These are phyloP conservation scores for Penicillium lividum DNA, from an alignment of 495 filamentous ascomycete genomes.

Conservation along the genomic window DNA sequence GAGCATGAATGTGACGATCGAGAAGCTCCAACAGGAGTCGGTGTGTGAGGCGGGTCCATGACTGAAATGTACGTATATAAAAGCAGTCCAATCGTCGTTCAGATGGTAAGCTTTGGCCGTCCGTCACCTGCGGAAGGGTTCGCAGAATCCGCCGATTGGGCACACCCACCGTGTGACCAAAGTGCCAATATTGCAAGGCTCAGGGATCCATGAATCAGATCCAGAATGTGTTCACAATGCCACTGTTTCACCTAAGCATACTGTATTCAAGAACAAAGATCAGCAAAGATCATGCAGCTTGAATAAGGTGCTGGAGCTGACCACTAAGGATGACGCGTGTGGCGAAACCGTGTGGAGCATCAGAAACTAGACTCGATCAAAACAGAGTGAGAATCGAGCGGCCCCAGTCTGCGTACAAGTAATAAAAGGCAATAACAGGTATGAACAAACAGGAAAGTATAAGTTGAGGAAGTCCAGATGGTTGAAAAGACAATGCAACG, in stretches of 20 bases:
- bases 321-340: conserved; percentile 27
- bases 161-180: background rate
- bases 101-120: conserved; percentile 4
- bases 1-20: conserved; percentile 13
- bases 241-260: background rate
- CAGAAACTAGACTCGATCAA: conserved; percentile 5
- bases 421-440: background rate
- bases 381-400: background rate
- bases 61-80: background rate
- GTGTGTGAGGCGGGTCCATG: conserved; percentile 26
- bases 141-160: background rate
- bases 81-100: background rate
- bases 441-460: background rate
- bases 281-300: conserved; percentile 8
- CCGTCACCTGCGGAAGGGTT: background rate
- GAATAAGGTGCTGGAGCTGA: conserved; percentile 17
- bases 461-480: background rate
- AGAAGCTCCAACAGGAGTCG: conserved; percentile 14
- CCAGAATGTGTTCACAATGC: background rate
- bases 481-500: background rate
- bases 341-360: conserved; percentile 27
- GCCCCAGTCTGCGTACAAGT: background rate
- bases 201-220: background rate
- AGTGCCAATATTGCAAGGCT: background rate
- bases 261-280: background rate